phyloP scores from a whole-genome alignment of 768 basidiomycete species.

The Amanita polypyramis region DNA sequence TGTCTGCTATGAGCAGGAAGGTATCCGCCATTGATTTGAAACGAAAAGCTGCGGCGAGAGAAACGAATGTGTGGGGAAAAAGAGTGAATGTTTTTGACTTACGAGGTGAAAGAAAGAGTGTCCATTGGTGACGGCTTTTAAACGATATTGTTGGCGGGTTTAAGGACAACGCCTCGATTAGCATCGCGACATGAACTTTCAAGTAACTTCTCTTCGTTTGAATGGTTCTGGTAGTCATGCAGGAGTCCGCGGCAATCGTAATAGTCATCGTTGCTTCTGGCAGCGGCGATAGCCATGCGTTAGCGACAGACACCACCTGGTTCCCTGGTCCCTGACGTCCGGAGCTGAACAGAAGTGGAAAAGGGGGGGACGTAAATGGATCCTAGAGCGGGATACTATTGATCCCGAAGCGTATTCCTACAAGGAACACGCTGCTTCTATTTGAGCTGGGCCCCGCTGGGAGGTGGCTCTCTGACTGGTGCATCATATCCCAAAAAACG shows the following conservation, averaged over 20 bases:
- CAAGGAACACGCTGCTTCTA: constrained; percentile 2
- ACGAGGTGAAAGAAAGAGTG: neutral
- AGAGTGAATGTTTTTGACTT: constrained; percentile 12
- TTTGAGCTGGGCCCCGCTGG: neutral
- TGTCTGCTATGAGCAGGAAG: constrained; percentile 19
- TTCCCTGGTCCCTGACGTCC: constrained; percentile 7
- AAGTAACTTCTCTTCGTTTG: constrained; percentile 15
- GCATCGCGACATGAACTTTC: constrained; percentile 24
- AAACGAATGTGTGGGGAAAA: constrained; percentile 11
- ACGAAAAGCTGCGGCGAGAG: neutral
- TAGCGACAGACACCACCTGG: constrained; percentile 24
- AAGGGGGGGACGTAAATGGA: neutral
- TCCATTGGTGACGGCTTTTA: constrained; percentile 20
- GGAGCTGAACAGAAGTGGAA: constrained; percentile 1
- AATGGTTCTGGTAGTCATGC: constrained; percentile 17
- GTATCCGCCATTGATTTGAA: constrained; percentile 18
- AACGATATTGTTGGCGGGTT: constrained; percentile 22
- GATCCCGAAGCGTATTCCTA: neutral
- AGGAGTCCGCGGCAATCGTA: constrained; percentile 27
- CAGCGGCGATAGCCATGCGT: constrained; percentile 23
- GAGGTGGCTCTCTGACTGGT: neutral
- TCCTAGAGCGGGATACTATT: neutral
- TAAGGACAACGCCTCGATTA: constrained; percentile 25
- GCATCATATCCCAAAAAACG: neutral
- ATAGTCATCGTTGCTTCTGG: constrained; percentile 16